These are phyloP conservation scores for Scheffersomyces parashehatae DNA, from an alignment of 1,139 yeast species.

Conservation along the genomic window DNA sequence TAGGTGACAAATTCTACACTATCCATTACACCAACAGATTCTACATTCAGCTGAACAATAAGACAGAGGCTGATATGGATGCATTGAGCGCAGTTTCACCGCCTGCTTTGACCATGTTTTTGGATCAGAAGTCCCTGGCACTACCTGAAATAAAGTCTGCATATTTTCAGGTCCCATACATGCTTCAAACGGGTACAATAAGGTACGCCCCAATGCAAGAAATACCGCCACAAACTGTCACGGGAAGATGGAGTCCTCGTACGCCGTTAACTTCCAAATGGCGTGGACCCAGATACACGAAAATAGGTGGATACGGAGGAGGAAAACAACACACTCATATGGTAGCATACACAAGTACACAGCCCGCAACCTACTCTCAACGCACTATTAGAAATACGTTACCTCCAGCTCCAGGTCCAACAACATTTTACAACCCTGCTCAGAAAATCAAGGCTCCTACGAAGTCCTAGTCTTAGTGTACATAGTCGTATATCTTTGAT, in stretches of 20 bases:
- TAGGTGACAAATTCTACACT: conserved; percentile 1
- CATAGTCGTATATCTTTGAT: too few species aligned
- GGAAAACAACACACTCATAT: conserved; percentile 1
- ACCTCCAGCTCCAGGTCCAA: neutral
- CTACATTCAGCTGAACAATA: neutral
- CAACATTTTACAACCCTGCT: neutral
- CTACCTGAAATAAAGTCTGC: too few species aligned
- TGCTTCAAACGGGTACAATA: conserved; percentile 2
- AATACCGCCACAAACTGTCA: neutral
- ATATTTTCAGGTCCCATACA: conserved; percentile 1
- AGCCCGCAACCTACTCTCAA: conserved; percentile 1
- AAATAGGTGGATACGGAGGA: neutral
- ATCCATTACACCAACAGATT: conserved; percentile 5
- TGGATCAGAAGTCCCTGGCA: too few species aligned
- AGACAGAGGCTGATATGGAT: neutral
- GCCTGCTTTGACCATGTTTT: neutral
- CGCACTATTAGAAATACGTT: neutral
- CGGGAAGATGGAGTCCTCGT: conserved; percentile 1
- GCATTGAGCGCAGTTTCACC: neutral
- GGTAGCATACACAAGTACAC: conserved; percentile 5
- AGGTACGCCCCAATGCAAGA: conserved; percentile 6
- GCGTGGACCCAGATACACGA: neutral
- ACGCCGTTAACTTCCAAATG: neutral
- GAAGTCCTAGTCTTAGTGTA: neutral
- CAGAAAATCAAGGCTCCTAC: neutral